Evolutionary conservation across 2,329 filamentous ascomycete species (phyloP), one percentile per base, ranked within the genome.

Genomic region (Fusarium papillatum): DNA sequence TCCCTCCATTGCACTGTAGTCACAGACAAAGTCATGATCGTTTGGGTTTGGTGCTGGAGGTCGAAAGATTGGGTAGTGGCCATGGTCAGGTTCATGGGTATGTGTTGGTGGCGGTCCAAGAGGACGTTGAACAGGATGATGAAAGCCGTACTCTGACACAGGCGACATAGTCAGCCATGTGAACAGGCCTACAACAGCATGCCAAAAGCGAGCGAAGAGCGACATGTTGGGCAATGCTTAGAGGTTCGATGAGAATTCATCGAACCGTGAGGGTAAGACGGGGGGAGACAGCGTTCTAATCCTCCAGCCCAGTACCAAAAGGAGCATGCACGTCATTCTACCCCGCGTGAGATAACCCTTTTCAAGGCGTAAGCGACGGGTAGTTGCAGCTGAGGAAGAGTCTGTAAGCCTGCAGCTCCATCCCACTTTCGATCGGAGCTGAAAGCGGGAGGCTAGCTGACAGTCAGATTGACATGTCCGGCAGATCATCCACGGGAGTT

Each of bases 1-100:
- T 2, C 64, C 80, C 3, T 71, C 60, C 79, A 82, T 80, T 6
- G 41, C 41, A 2, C 73, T 69, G 59, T 82, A 82, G 13, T 82
- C 74, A 17, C 80, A 82, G 8, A 36, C 41, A 48, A 82, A 82
- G 0, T 77, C 67, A 43, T 74, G 66, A 13, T 77, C 75, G 4
- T 19, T 36, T 1, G 62, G 48, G 19, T 69, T 72, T 22, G 60
- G 63, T 26, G 75, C 68, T 0, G 75, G 75, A 1, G 75, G 75
- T 1, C 61, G 46, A 22, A 74, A 77, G 16, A 77, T 48, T 6
- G 75, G 75, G 2, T 50, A 48, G 14, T 63, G 29, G 6, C 59
- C 63, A 16, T 60, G 46, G 16, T 26, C 34, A 24, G 29, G 14
- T 0, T 41, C 36, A 10, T 74, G 22, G 1, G 55, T 17, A 22